Conservation (phyloP, 2,329 filamentous ascomycete species). For the Graphilbum sp. region DNA sequence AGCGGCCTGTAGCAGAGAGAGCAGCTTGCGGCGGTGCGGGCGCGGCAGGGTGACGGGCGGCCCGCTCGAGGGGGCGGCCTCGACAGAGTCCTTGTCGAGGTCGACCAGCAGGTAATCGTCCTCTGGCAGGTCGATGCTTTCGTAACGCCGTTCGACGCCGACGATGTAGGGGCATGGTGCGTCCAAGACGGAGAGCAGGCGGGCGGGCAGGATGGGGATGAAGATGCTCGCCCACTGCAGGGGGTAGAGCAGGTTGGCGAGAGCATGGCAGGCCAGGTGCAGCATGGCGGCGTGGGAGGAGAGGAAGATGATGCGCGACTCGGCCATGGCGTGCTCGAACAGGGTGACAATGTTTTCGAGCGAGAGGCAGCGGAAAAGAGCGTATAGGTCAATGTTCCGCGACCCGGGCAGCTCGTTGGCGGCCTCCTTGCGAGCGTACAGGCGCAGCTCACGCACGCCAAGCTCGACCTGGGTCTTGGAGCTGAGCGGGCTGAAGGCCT, state of each 20-base stretch:
- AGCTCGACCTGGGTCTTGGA: conserved; percentile 95
- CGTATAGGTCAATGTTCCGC: conserved; percentile 81
- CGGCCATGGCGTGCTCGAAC: conserved; percentile 82
- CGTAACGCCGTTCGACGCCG: conserved; percentile 84
- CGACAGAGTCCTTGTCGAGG: conserved; percentile 78
- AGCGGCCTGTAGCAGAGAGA: conserved; percentile 73
- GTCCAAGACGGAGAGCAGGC: conserved; percentile 78
- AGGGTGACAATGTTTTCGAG: conserved; percentile 84
- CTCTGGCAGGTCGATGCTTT: conserved; percentile 70
- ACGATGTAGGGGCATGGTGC: conserved; percentile 96
- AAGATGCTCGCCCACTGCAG: conserved; percentile 88
- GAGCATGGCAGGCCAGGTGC: conserved; percentile 77
- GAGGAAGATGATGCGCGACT: conserved; percentile 89
- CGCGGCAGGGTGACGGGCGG: conserved; percentile 71
- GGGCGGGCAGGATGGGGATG: conserved; percentile 77
- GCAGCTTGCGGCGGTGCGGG: conserved; percentile 77
- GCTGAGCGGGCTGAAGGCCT: conserved; percentile 79
- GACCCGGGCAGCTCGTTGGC: conserved; percentile 85
- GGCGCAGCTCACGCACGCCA: conserved; percentile 69
- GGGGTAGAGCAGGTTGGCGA: conserved; percentile 74
- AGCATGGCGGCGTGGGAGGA: conserved; percentile 96
- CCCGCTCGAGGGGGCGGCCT: no score
- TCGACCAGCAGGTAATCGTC: conserved; percentile 95
- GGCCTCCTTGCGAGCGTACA: conserved; percentile 89
- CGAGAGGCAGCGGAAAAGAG: conserved; percentile 76